Evolutionary conservation across 2,329 filamentous ascomycete genomes (phyloP).

Genomic region (Fonsecaea erecta): DNA sequence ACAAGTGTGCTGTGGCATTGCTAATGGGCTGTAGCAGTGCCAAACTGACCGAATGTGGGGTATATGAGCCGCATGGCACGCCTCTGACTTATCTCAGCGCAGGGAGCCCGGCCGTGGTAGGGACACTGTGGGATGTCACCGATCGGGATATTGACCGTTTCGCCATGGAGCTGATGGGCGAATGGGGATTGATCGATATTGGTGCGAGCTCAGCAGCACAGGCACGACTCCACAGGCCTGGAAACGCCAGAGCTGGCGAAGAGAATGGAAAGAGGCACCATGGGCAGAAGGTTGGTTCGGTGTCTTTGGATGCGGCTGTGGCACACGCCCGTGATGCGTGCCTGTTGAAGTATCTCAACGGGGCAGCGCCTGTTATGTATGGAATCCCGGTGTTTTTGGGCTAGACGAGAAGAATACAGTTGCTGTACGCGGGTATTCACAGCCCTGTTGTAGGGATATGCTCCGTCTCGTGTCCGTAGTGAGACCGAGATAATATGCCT

Average conservation of each 20-base stretch:
- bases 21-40: constrained; percentile 95
- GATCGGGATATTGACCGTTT: constrained; percentile 97
- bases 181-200: constrained; percentile 77
- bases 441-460: background rate
- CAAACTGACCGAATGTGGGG: constrained; percentile 76
- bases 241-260: constrained; percentile 39
- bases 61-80: constrained; percentile 89
- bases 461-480: background rate
- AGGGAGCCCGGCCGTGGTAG: constrained; percentile 82
- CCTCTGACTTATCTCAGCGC: constrained; percentile 91
- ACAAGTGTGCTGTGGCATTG: constrained; percentile 78
- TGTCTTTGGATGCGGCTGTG: constrained; percentile 80
- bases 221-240: constrained; percentile 42
- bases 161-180: constrained; percentile 75
- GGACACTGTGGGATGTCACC: constrained; percentile 96
- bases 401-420: constrained; percentile 8
- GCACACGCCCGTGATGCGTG: constrained; percentile 76
- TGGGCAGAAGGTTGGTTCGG: constrained; percentile 43
- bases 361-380: constrained; percentile 91
- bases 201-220: constrained; percentile 25
- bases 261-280: constrained; percentile 39
- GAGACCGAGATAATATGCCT: background rate
- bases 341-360: constrained; percentile 87
- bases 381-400: constrained; percentile 85
- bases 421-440: too few relatives aligned